Evolutionary conservation across 2,329 filamentous ascomycete genomes (phyloP), one percentile per base, ranked within the genome.

Genomic region (Sclerotinia glacialis): DNA sequence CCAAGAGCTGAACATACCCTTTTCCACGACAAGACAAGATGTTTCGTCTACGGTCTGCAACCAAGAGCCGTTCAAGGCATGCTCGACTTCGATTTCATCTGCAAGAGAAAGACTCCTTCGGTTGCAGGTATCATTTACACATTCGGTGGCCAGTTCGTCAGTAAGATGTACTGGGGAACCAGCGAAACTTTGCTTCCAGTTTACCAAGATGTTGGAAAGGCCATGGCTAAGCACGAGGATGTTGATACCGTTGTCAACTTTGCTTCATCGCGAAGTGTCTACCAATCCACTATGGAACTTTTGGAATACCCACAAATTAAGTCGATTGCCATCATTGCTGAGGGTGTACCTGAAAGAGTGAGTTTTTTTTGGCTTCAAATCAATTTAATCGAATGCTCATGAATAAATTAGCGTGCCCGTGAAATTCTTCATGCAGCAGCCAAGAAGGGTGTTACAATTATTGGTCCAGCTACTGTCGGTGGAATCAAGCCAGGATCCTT

Each of bases 81-180:
- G 90, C 91, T 99, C 79, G 95, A 99, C 82, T 99, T 99, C 80
- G 95, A 99, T 86, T 99, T 98, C 87, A 99, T 99, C 83, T 99
- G 95, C 93, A 98, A 98, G 89, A 92, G 95, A 77, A 86, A 89
- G 79, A 96, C 91, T 69, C 95, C 95, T 72, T 99, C 95, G 67
- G 95, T 99, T 68, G 95, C 95, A 73, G 95, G 93, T 79, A 98
- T 99, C 83, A 98, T 99, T 86, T 99, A 99, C 86, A 97, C 95
- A 76, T 99, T 99, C 78, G 95, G 95, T 79, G 95, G 95, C 74
- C 95, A 99, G 83, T 99, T 99, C 88, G 95, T 99, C 79, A 97
- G 93, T 89, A 99, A 99, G 89, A 98, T 99, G 95, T 99, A 99
- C 91, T 99, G 95, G 95, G 95, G 95, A 78, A 99, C 95, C 78